Percentiles rank a stretch among this genome's conserved stretches.
Conservation (phyloP, 495 filamentous ascomycete species). For the Aspergillus coremiiformis region DNA sequence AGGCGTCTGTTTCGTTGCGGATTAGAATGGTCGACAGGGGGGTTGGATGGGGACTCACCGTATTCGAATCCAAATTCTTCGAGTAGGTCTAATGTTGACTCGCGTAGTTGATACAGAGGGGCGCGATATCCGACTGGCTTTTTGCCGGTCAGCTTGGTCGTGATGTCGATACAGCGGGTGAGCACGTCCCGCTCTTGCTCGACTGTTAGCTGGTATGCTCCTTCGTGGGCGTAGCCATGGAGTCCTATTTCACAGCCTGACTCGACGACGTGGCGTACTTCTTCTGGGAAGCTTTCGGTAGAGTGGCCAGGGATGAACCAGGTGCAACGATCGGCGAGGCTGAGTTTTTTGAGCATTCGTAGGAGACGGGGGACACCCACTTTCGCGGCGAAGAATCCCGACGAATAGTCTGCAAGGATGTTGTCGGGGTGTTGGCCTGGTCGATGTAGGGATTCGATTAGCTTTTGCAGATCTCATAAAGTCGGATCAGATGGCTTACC, state of each 20-base stretch:
- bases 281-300: constrained; percentile 51
- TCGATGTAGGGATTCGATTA: not conserved
- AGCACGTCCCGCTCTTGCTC: constrained; percentile 48
- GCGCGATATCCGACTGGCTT: constrained; percentile 46
- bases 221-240: constrained; percentile 55
- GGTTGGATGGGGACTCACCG: constrained; percentile 11
- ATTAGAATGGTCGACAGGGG: not conserved
- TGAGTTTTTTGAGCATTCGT: constrained; percentile 48
- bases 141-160: constrained; percentile 37
- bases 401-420: constrained; percentile 50
- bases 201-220: constrained; percentile 40
- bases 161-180: constrained; percentile 40
- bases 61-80: constrained; percentile 47
- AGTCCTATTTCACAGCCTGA: constrained; percentile 52
- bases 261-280: constrained; percentile 46
- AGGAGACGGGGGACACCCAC: constrained; percentile 55
- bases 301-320: constrained; percentile 62
- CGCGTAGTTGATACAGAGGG: constrained; percentile 45
- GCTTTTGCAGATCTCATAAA: not conserved
- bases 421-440: constrained; percentile 36
- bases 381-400: constrained; percentile 51
- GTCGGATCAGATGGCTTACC: constrained; percentile 14
- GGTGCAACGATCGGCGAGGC: constrained; percentile 45
- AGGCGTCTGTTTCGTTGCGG: constrained; percentile 31
- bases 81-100: constrained; percentile 42